These are phyloP conservation scores for Cephalotrichum gorgonifer DNA, from an alignment of 2,329 filamentous ascomycete genomes.

Conservation along the genomic window DNA sequence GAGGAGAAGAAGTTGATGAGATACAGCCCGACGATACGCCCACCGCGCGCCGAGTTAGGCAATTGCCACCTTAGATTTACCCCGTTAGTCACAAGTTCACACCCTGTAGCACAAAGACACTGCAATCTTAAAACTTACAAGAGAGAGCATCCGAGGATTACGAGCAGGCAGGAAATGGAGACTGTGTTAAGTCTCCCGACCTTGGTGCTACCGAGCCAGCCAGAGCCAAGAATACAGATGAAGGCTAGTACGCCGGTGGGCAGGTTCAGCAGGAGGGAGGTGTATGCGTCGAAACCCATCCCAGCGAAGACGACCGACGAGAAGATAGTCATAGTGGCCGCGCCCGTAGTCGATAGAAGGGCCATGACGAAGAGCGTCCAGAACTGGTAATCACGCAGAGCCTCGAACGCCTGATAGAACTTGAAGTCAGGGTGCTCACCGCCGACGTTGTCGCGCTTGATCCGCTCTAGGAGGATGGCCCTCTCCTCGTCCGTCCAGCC, in stretches of 20 bases:
- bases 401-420: no score
- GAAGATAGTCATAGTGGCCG: slow-evolving; percentile 18
- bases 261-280: slow-evolving; percentile 21
- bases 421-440: no score
- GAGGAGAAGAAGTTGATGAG: slow-evolving; percentile 19
- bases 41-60: slow-evolving; percentile 9
- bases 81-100: neutral
- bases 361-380: slow-evolving; percentile 18
- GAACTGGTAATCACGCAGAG: slow-evolving; percentile 30
- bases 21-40: slow-evolving; percentile 18
- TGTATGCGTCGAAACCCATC: slow-evolving; percentile 21
- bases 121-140: slow-evolving; percentile 11
- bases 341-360: slow-evolving; percentile 17
- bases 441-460: no score
- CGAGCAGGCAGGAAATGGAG: slow-evolving; percentile 13
- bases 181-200: slow-evolving; percentile 16
- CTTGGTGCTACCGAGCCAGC: slow-evolving; percentile 15
- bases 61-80: slow-evolving; percentile 13
- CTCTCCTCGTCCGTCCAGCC: no score
- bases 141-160: slow-evolving; percentile 17
- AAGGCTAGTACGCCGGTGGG: slow-evolving; percentile 20
- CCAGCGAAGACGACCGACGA: slow-evolving; percentile 20
- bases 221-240: slow-evolving; percentile 18
- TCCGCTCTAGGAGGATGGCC: no score
- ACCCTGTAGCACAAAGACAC: neutral